Base-by-base conservation (phyloP, 352 stramenopile genomes). In the Globisporangium nunn region DNA sequence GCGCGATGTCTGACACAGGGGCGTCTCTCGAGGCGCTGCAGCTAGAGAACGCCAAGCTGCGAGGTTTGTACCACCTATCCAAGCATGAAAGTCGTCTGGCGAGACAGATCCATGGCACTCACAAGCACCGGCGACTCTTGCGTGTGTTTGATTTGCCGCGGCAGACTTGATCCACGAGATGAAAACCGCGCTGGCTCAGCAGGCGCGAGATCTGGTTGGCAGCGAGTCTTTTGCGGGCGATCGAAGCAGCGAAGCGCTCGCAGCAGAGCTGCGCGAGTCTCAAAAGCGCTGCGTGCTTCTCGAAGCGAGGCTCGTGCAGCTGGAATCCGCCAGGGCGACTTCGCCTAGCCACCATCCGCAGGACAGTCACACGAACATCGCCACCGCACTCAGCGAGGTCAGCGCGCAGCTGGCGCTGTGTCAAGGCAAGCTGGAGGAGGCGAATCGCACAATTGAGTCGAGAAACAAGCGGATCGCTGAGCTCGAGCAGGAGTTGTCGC, bases 151-250 rank as follows among this genome's bases (percentile, higher is more conserved):
- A 10, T 12, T 4, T 12, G 37, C 11, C 37, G 2, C 40, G 14
- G 6, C 37, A 73, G 81, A 87, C 37, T 41, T 90, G n/a, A 92
- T 92, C 56, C 75, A 66, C 30, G 71, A 89, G 49, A 92, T 92
- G 81, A 85, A 81, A 49, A 71, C 88, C 28, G 81, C 80, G 5
- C 67, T 90, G 18, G 52, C 59, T 10, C 63, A 88, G 48, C 75
- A 89, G 61, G 74, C 76, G 18, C 51, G 59, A 28, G 56, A 74
- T 6, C 8, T 63, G 1, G 12, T 45, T 2, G 33, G 18, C 7
- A 29, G 39, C 44, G 28, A 18, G 46, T 23, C 10, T 11, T 31
- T 51, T 4, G 49, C 15, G n/a, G 56, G 48, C 6, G 31, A 59
- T 44, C 23, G 44, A 18, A 50, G 57, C 28, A 50, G 49, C 41